phyloP scores from a whole-genome alignment of 1,284 basidiomycete genomes.

The Moesziomyces parantarcticus region DNA sequence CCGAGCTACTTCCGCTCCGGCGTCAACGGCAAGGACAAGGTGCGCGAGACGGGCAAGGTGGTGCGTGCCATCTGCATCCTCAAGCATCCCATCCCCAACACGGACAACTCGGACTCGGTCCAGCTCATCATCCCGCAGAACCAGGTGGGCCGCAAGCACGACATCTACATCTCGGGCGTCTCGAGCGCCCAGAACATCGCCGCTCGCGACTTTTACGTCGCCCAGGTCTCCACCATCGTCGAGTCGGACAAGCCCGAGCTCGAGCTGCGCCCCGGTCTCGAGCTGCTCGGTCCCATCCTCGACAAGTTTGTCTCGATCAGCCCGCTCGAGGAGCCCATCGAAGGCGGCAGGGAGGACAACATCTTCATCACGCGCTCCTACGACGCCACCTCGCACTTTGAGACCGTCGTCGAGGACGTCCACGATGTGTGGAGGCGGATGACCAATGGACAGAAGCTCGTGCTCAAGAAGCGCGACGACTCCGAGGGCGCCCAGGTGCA shows the following conservation, averaged over 20 bases:
- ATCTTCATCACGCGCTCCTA: constrained; percentile 98
- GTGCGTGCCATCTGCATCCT: constrained; percentile 97
- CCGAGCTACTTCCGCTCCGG: constrained; percentile 88
- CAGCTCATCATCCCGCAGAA: constrained; percentile 99
- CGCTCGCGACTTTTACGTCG: constrained; percentile 92
- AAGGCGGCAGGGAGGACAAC: constrained; percentile 81
- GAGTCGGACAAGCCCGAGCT: constrained; percentile 93
- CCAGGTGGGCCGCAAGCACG: constrained; percentile 92
- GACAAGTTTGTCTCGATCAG: constrained; percentile 97
- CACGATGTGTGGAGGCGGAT: constrained; percentile 65
- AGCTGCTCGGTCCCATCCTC: constrained; percentile 89
- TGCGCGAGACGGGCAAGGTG: constrained; percentile 92
- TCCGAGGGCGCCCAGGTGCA: constrained; percentile 66
- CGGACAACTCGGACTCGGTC: constrained; percentile 86
- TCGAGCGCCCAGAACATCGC: constrained; percentile 97
- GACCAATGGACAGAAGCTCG: constrained; percentile 64
- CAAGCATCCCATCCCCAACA: constrained; percentile 97
- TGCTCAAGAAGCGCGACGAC: constrained; percentile 64
- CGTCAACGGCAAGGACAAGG: constrained; percentile 75
- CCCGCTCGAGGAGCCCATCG: constrained; percentile 88
- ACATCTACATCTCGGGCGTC: constrained; percentile 98
- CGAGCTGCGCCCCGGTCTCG: constrained; percentile 90
- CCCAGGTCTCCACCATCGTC: constrained; percentile 97
- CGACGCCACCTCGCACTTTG: constrained; percentile 98
- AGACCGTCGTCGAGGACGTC: constrained; percentile 75